These are phyloP conservation scores for Monosporascus ibericus DNA, from an alignment of 2,329 filamentous ascomycete species.

Conservation along the genomic window DNA sequence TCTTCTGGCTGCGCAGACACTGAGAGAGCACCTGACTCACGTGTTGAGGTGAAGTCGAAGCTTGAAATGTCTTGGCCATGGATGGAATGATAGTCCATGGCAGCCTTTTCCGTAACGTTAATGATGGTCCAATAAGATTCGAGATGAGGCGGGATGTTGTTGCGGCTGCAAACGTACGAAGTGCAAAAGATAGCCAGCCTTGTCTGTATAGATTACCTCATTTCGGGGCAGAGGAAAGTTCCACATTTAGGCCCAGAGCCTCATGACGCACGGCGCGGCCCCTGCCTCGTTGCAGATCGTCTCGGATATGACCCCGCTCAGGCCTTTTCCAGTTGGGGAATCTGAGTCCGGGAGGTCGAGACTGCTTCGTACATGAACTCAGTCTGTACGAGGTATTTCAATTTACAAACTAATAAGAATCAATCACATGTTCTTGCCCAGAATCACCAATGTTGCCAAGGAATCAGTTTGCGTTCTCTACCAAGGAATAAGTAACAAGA, in stretches of 20 bases:
- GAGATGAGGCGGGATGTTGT: background rate
- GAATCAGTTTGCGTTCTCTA: too few relatives aligned
- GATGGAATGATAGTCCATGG: slow-evolving; percentile 53
- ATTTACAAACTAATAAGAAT: background rate
- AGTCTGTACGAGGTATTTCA: background rate
- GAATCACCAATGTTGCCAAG: too few relatives aligned
- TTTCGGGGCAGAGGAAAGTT: background rate
- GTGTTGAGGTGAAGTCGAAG: slow-evolving; percentile 49
- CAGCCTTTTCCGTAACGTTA: slow-evolving; percentile 1
- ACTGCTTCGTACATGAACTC: background rate
- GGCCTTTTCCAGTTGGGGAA: background rate
- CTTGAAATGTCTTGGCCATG: slow-evolving; percentile 57
- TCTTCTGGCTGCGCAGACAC: background rate
- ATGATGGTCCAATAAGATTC: background rate
- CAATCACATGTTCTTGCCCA: background rate
- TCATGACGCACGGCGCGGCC: background rate
- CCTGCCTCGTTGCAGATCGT: background rate
- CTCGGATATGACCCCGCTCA: background rate
- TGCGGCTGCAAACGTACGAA: too few relatives aligned
- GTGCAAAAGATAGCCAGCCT: too few relatives aligned
- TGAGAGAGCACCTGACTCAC: slow-evolving; percentile 32
- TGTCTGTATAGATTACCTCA: too few relatives aligned
- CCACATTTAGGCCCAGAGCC: background rate
- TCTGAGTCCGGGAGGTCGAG: background rate
- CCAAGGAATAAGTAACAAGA: too few relatives aligned